A percentile compares a stretch with the other conserved stretches of the same genome.
Conservation (phyloP, 768 basidiomycete species). For the Calocybe gangraenosa region DNA sequence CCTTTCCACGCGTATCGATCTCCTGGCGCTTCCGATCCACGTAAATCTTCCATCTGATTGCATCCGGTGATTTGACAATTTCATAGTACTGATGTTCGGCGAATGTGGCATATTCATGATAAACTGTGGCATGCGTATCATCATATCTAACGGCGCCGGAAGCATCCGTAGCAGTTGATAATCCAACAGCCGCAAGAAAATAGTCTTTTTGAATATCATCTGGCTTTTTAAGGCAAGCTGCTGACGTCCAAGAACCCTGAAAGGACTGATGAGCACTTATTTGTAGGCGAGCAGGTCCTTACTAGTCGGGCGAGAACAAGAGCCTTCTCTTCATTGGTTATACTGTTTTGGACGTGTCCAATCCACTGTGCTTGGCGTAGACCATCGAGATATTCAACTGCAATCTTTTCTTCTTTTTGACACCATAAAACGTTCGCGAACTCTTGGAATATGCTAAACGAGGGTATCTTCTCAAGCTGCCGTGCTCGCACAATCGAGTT, state of each 20-base stretch:
- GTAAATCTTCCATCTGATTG: slow-evolving; percentile 65
- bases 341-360: slow-evolving; percentile 8
- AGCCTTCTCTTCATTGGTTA: slow-evolving; percentile 27
- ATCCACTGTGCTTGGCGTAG: slow-evolving; percentile 20
- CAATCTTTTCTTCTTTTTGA: slow-evolving; percentile 79
- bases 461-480: slow-evolving; percentile 41
- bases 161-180: slow-evolving; percentile 22
- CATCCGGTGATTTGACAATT: slow-evolving; percentile 65
- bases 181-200: slow-evolving; percentile 58
- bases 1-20: slow-evolving; percentile 47
- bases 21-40: slow-evolving; percentile 70
- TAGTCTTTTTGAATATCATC: slow-evolving; percentile 63
- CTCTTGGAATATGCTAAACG: slow-evolving; percentile 64
- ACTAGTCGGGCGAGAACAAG: slow-evolving; percentile 63
- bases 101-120: slow-evolving; percentile 81
- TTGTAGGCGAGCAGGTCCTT: slow-evolving; percentile 18
- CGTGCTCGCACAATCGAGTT: slow-evolving; percentile 82
- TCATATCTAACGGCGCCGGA: slow-evolving; percentile 14
- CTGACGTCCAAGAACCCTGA: slow-evolving; percentile 88
- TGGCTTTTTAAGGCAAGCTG: slow-evolving; percentile 80
- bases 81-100: slow-evolving; percentile 84
- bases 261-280: neutral
- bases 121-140: slow-evolving; percentile 52
- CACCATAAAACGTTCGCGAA: slow-evolving; percentile 90
- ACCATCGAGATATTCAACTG: slow-evolving; percentile 66